Evolutionary conservation across 192 early-diverging fungal genomes (phyloP).

Genomic region (Phycomyces nitens): DNA sequence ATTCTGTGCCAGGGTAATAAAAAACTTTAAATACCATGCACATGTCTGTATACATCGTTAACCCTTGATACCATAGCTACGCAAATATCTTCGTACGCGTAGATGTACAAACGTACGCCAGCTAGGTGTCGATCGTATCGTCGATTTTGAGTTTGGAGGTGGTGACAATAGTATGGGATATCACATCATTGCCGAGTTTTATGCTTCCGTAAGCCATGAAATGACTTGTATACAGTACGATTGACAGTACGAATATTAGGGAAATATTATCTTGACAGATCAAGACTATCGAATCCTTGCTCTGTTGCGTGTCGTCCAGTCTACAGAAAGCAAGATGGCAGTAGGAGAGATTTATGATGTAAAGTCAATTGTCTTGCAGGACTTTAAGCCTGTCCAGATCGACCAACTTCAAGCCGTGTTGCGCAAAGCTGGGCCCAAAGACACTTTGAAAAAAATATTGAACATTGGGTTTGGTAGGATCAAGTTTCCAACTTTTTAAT

Average conservation of each 20-base stretch:
- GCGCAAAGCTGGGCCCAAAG: constrained; percentile 55
- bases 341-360: constrained; percentile 83
- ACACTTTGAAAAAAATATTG: constrained; percentile 64
- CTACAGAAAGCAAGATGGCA: constrained; percentile 73
- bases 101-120: constrained; percentile 77
- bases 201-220: constrained; percentile 57
- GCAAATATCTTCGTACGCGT: constrained; percentile 87
- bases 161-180: constrained; percentile 48
- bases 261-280: constrained; percentile 96
- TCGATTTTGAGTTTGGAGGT: constrained; percentile 92
- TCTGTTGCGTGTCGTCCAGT: constrained; percentile 82
- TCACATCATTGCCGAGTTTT: constrained; percentile 77
- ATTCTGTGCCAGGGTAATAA: constrained; percentile 77
- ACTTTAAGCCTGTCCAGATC: constrained; percentile 52
- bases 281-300: constrained; percentile 80
- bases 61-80: constrained; percentile 46
- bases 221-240: no score
- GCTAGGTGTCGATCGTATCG: constrained; percentile 85
- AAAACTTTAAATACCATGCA: background rate
- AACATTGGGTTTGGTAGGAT: constrained; percentile 51
- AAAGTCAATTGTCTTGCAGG: constrained; percentile 42
- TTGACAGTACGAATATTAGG: no score
- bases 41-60: no score
- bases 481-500: background rate
- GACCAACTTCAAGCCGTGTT: constrained; percentile 54